phyloP scores from a whole-genome alignment of 169 alveolate species.

The Eimeria falciformis region DNA sequence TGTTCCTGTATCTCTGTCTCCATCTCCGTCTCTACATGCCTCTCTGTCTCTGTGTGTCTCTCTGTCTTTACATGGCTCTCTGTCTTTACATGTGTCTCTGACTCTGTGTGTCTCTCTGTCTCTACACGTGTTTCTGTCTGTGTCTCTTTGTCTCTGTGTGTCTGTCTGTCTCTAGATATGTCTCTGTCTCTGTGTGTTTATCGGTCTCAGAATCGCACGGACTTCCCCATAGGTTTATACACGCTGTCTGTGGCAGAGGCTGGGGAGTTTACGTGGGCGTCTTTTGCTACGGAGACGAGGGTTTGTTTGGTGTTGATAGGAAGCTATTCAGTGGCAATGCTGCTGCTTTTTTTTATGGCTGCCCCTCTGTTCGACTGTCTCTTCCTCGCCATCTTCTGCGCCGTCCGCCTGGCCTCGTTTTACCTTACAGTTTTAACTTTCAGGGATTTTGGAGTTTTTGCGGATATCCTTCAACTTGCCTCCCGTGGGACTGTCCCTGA shows the following conservation, averaged over 20 bases:
- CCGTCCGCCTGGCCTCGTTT: constrained; percentile 66
- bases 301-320: constrained; percentile 42
- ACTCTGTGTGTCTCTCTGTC: neutral
- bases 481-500: neutral
- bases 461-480: constrained; percentile 21
- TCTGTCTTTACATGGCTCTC: neutral
- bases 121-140: neutral
- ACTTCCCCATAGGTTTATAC: constrained; percentile 44
- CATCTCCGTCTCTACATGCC: neutral
- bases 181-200: neutral
- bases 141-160: neutral
- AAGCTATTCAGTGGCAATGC: neutral
- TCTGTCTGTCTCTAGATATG: neutral
- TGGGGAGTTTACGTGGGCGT: constrained; percentile 19
- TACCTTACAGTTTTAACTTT: constrained; percentile 56
- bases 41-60: neutral
- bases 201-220: neutral
- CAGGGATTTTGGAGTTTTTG: constrained; percentile 68
- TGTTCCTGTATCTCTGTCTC: neutral
- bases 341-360: neutral
- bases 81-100: neutral
- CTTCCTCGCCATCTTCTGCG: neutral
- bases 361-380: constrained; percentile 58
- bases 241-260: neutral
- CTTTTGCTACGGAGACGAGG: neutral